Evolutionary conservation across 345 rosid species (phyloP), one percentile per base, ranked within the genome.

Genomic region (Passiflora organensis): DNA sequence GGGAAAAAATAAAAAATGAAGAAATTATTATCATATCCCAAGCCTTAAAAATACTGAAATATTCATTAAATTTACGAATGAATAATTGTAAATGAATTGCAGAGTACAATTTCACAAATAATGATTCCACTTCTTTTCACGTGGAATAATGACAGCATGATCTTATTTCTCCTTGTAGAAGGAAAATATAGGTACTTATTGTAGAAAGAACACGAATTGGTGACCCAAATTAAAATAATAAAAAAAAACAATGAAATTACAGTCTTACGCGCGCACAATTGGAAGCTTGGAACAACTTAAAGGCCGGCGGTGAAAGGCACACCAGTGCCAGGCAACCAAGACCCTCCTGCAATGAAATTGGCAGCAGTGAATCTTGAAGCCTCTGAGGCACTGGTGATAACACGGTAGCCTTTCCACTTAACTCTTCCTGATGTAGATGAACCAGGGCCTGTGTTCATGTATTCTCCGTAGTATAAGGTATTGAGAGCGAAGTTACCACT

Each of bases 401-500:
- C 88, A 21, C 56, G 94, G 60, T 74, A 78, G 16, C 96, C 94
- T 42, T 63, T 70, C 96, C 96, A 88, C 11, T 46, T 74, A 8
- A 88, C 94, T 63, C 96, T 80, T 16, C 13, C 28, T 18, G 23
- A 60, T 2, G 85, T 85, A 0, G 80, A 61, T 13, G 93, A 72
- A 13, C 86, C 83, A 5, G 90, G 90, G 5, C 96, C 96, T 13
- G 68, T 72, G 28, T 83, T 85, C 74, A 59, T 71, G 60, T 79
- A 88, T 62, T 88, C 96, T 0, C 81, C 94, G 28, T 83, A 88
- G 55, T 76, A 88, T 49, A 88, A 24, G 0, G 94, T 88, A 50
- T 70, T 53, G 0, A 82, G 73, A 21, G 84, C 94, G 57, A 75
- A 81, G 42, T 24, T 70, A 1, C 72, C 71, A 16, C 54, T 56